A percentile compares a stretch with the other conserved stretches of the same genome.
These are phyloP conservation scores for Neurospora tetrasperma DNA, from an alignment of 495 filamentous ascomycete species.

Conservation along the genomic window DNA sequence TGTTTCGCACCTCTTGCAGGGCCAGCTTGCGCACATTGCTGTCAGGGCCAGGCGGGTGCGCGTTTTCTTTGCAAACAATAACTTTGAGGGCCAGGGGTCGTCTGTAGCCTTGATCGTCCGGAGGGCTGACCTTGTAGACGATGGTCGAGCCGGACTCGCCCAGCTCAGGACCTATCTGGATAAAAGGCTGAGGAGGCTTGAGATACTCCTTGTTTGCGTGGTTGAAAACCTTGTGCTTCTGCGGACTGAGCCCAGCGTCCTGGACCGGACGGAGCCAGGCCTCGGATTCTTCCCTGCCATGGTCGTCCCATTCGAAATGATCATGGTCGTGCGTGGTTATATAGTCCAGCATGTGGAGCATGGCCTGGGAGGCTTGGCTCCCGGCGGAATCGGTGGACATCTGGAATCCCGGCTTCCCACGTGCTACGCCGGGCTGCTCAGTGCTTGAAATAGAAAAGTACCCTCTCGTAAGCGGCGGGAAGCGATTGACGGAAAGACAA, in stretches of 20 bases:
- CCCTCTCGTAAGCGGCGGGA: background rate
- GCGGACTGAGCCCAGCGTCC: conserved; percentile 11
- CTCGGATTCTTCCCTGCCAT: conserved; percentile 8
- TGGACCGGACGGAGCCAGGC: conserved; percentile 18
- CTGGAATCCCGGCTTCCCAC: background rate
- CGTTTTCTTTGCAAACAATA: conserved; percentile 21
- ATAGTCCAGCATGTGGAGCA: conserved; percentile 14
- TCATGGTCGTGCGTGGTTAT: conserved; percentile 11
- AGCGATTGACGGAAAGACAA: background rate
- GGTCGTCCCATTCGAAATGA: conserved; percentile 20
- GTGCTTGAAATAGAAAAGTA: background rate
- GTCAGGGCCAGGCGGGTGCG: conserved; percentile 17
- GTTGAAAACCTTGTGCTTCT: conserved; percentile 25
- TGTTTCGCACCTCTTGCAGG: conserved; percentile 21
- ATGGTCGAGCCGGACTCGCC: conserved; percentile 23
- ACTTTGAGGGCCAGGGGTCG: conserved; percentile 24
- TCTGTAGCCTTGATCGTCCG: conserved; percentile 11
- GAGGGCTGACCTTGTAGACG: conserved; percentile 20
- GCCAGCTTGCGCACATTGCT: conserved; percentile 18
- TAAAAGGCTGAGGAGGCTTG: conserved; percentile 16
- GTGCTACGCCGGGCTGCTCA: background rate
- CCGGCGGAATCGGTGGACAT: conserved; percentile 14
- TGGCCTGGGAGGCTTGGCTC: conserved; percentile 16
- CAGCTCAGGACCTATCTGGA: conserved; percentile 13
- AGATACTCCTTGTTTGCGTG: conserved; percentile 23